Conservation (phyloP, 768 basidiomycete genomes). For the Xanthoconium purpureum region DNA sequence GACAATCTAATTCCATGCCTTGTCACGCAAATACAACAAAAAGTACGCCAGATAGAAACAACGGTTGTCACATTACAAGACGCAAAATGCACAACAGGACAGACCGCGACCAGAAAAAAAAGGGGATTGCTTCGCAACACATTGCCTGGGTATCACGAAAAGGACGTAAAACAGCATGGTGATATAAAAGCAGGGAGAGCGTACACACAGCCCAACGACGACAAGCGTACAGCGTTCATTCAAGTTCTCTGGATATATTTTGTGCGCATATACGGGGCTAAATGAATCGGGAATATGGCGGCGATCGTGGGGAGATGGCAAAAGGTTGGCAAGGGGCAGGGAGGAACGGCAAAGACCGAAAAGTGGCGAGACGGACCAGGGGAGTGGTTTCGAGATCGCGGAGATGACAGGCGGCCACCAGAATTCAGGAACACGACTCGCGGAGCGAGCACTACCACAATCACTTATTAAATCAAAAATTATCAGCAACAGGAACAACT, state of each 20-base stretch:
- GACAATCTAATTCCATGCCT: constrained; percentile 1
- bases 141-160: constrained; percentile 1
- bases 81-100: not conserved
- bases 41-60: constrained; percentile 10
- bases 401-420: not conserved
- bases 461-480: not conserved
- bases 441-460: not conserved
- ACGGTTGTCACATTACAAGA: not conserved
- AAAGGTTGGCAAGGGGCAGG: not conserved
- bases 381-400: not conserved
- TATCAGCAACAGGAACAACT: not conserved
- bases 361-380: not conserved
- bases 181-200: constrained; percentile 6
- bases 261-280: constrained; percentile 2
- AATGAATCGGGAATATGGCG: not conserved
- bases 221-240: constrained; percentile 26
- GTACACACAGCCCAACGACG: constrained; percentile 15
- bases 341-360: not conserved
- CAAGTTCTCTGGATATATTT: constrained; percentile 9
- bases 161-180: constrained; percentile 8
- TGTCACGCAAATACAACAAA: constrained; percentile 10
- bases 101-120: not conserved
- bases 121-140: constrained; percentile 2
- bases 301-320: not conserved
- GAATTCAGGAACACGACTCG: not conserved